Evolutionary conservation across 2,329 filamentous ascomycete genomes (phyloP), one percentile per base, ranked within the genome.

Genomic region (Curvularia sp.): DNA sequence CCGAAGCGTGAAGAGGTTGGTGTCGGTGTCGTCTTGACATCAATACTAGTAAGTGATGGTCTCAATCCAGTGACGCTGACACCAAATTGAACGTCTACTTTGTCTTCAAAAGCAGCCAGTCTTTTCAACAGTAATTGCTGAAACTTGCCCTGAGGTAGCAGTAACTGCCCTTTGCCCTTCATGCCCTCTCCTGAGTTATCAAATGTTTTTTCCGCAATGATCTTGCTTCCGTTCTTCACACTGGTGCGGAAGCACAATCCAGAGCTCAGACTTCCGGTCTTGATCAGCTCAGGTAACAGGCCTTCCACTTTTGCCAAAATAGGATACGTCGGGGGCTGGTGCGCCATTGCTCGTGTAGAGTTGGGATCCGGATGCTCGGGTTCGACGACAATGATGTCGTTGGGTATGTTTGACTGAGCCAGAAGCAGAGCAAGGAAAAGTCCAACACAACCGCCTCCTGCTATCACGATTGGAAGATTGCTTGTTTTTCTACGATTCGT

Each of bases 271-370:
- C 67, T 63, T 3, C 68, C 71, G 0, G 63, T 60, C 26, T 65
- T 68, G 7, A 73, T 59, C 22, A 80, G 67, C 30, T 77, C 75
- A 0, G 74, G 68, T 18, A 79, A 65, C 2, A 80, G 60, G 1
- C 73, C 77, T 8, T 76, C 59, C 1, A 70, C 74, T 20, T 71
- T 67, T 0, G 72, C 68, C 55, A 81, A 73, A 12, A 79, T 74
- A 0, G 77, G 75, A 39, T 79, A 77, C 0, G 78, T 74, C 2
- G 75, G 72, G 8, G 78, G 77, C 57, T 79, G 75, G 57, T 81
- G 79, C 3, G 79, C 77, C 59, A 79, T 79, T 55, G 79, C 79
- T 48, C 78, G 74, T 13, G 79, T 78, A 5, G 75, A 74, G 6
- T 68, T 59, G 4, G 62, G 62, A 26, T 71, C 67, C 0, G 72